phyloP scores from a whole-genome alignment of 805 yeast species.

The Pichia pseudocactophila region DNA sequence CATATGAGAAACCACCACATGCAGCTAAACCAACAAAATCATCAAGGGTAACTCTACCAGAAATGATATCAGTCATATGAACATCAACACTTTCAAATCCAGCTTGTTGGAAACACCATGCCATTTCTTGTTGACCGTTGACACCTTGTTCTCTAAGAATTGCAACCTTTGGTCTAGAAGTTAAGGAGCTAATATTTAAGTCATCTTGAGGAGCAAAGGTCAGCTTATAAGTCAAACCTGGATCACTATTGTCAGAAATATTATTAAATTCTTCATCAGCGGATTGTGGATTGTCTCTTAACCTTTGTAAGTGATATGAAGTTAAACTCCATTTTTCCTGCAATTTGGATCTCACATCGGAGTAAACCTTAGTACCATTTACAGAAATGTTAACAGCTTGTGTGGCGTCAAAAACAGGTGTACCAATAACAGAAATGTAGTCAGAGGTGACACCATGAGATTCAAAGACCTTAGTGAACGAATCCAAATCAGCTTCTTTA shows the following conservation, averaged over 20 bases:
- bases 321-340: conserved; percentile 84
- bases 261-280: conserved; percentile 79
- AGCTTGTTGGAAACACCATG: conserved; percentile 90
- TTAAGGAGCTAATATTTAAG: conserved; percentile 30
- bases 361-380: conserved; percentile 39
- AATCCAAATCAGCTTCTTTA: conserved; percentile 38
- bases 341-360: conserved; percentile 54
- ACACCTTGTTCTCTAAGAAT: conserved; percentile 98
- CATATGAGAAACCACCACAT: conserved; percentile 98
- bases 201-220: conserved; percentile 55
- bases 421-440: conserved; percentile 57
- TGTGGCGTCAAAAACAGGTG: conserved; percentile 45
- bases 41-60: conserved; percentile 61
- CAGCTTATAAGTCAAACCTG: conserved; percentile 79
- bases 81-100: conserved; percentile 93
- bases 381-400: conserved; percentile 38
- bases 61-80: conserved; percentile 87
- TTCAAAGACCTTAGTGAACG: conserved; percentile 48
- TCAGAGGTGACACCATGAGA: conserved; percentile 48
- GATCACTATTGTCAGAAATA: conserved; percentile 73
- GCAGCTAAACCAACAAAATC: conserved; percentile 92
- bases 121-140: conserved; percentile 97
- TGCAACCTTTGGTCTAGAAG: conserved; percentile 76
- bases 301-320: conserved; percentile 78
- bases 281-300: conserved; percentile 89